A percentile compares a stretch with the other conserved stretches of the same genome.
Evolutionary conservation across 73 alveolate species (phyloP).

Genomic region (Tetrahymena thermophila): DNA sequence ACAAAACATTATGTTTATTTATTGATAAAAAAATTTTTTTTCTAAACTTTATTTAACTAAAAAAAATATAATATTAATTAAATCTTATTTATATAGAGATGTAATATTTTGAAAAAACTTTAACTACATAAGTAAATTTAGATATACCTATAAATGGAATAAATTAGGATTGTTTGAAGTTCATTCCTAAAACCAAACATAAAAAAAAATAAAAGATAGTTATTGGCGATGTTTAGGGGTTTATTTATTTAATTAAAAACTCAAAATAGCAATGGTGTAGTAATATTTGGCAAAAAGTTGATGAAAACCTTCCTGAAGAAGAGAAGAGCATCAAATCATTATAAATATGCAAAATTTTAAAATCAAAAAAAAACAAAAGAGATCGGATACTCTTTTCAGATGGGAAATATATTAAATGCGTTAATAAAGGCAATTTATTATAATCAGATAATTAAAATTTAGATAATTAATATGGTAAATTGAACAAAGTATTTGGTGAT

Average conservation of each 20-base stretch:
- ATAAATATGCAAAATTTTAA: background rate
- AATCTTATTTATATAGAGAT: background rate
- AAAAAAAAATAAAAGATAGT: background rate
- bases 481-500: background rate
- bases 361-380: background rate
- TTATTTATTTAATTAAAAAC: background rate
- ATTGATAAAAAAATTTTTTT: background rate
- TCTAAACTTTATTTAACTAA: background rate
- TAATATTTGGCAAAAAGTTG: background rate
- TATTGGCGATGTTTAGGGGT: background rate
- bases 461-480: background rate
- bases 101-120: background rate
- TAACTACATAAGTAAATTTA: background rate
- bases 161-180: background rate
- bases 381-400: background rate
- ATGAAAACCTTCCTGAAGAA: background rate
- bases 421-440: background rate
- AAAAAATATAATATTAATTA: background rate
- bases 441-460: background rate
- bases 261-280: background rate
- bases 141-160: background rate
- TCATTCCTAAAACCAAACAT: background rate
- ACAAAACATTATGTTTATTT: background rate
- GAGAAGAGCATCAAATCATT: background rate
- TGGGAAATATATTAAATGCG: background rate